These are phyloP conservation scores for Cryptococcus wingfieldii DNA, from an alignment of 1,284 basidiomycete genomes.

Conservation along the genomic window DNA sequence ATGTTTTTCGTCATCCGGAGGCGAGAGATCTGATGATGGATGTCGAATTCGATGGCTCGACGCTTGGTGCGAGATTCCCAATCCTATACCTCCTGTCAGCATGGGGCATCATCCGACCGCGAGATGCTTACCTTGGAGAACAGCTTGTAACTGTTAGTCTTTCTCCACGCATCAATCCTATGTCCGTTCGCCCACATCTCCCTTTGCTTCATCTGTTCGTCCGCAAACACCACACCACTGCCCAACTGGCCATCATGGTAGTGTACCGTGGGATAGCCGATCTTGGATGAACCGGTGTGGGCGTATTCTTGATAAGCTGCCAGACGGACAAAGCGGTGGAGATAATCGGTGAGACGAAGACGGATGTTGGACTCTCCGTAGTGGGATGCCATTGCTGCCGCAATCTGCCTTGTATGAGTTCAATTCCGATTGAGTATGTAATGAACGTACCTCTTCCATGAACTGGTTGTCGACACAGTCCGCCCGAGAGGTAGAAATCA, in stretches of 20 bases:
- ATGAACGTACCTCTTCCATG: constrained; percentile 74
- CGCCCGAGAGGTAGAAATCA: constrained; percentile 50
- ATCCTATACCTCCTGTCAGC: constrained; percentile 51
- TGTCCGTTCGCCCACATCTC: constrained; percentile 66
- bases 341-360: constrained; percentile 70
- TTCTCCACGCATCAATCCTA: constrained; percentile 75
- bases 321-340: constrained; percentile 66
- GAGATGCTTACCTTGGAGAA: constrained; percentile 55
- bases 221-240: constrained; percentile 63
- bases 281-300: constrained; percentile 59
- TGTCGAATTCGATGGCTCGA: constrained; percentile 63
- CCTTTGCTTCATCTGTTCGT: constrained; percentile 57
- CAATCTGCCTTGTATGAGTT: constrained; percentile 52
- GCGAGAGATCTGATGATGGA: constrained; percentile 66
- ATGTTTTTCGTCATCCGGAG: constrained; percentile 62
- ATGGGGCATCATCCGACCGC: neutral
- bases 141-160: constrained; percentile 63
- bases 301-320: constrained; percentile 76
- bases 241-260: constrained; percentile 55
- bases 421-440: neutral
- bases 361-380: constrained; percentile 76
- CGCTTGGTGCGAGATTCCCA: constrained; percentile 53
- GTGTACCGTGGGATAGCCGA: constrained; percentile 56
- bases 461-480: constrained; percentile 76
- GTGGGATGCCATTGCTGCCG: constrained; percentile 65